phyloP scores from a whole-genome alignment of 495 filamentous ascomycete species.

The Aspergillus ostianus region DNA sequence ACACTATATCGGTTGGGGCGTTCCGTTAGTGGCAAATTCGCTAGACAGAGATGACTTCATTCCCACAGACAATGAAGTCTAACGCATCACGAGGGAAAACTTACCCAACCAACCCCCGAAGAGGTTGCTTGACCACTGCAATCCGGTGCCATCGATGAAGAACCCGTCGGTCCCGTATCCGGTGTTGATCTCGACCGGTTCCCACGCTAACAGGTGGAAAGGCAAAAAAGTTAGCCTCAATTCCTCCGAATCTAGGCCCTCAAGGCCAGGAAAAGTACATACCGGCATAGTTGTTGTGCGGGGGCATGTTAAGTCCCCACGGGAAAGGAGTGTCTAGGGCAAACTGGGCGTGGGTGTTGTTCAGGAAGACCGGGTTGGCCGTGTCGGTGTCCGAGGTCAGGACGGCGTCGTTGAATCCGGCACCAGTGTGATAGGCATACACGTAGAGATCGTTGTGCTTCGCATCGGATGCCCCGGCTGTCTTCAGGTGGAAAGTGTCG shows the following conservation, averaged over 20 bases:
- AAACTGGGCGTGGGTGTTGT: slow-evolving; percentile 40
- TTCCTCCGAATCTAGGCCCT: not conserved
- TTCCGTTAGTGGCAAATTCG: slow-evolving; percentile 8
- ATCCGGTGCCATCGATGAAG: slow-evolving; percentile 32
- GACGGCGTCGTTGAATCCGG: slow-evolving; percentile 45
- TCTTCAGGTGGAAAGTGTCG: slow-evolving; percentile 44
- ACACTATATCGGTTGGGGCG: slow-evolving; percentile 32
- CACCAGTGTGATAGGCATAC: slow-evolving; percentile 49
- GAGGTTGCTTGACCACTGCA: slow-evolving; percentile 36
- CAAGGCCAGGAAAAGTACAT: slow-evolving; percentile 6
- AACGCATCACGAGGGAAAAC: slow-evolving; percentile 17
- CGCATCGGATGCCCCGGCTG: slow-evolving; percentile 28
- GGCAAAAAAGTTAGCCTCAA: not conserved
- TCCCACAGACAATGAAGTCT: not conserved
- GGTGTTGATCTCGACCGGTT: slow-evolving; percentile 41
- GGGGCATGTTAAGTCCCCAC: slow-evolving; percentile 36
- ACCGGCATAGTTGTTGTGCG: slow-evolving; percentile 34
- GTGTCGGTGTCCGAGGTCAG: slow-evolving; percentile 26
- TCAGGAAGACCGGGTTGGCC: slow-evolving; percentile 39
- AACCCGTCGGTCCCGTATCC: slow-evolving; percentile 38
- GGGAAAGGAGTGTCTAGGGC: slow-evolving; percentile 32
- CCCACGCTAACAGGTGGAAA: slow-evolving; percentile 33
- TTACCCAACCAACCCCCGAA: slow-evolving; percentile 56
- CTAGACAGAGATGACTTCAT: not conserved
- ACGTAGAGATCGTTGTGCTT: slow-evolving; percentile 45